Conservation (phyloP, 2,329 filamentous ascomycete species). For the Ceratocystis alfenasii region DNA sequence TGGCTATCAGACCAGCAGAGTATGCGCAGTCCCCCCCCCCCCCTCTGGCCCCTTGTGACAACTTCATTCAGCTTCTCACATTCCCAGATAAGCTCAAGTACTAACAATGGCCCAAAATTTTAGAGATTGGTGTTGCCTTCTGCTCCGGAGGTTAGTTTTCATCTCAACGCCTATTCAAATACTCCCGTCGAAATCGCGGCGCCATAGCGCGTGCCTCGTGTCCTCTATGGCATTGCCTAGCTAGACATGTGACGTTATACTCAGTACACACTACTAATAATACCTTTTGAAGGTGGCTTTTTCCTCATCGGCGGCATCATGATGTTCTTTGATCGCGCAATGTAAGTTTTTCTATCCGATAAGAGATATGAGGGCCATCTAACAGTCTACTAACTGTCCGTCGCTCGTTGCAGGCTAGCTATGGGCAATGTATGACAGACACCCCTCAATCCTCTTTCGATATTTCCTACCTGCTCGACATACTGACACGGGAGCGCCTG, state of each 20-base stretch:
- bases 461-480: slow-evolving; percentile 12
- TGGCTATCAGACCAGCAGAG: slow-evolving; percentile 95
- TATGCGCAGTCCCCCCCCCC: slow-evolving; percentile 32
- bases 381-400: not conserved
- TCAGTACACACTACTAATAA: not conserved
- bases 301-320: slow-evolving; percentile 91
- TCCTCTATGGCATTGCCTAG: not conserved
- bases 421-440: slow-evolving; percentile 77
- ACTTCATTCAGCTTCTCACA: not conserved
- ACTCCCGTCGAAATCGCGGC: not conserved
- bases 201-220: not conserved
- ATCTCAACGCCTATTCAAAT: no score
- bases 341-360: slow-evolving; percentile 44
- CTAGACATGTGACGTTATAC: not conserved
- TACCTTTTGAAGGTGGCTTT: slow-evolving; percentile 58
- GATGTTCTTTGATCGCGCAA: slow-evolving; percentile 94
- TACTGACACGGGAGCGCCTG: slow-evolving; percentile 15
- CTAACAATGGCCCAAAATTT: slow-evolving; percentile 24
- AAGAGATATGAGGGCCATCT: not conserved
- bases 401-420: slow-evolving; percentile 52
- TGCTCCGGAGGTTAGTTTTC: slow-evolving; percentile 78
- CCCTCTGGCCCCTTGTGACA: not conserved
- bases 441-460: slow-evolving; percentile 18
- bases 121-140: slow-evolving; percentile 94
- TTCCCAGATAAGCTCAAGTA: slow-evolving; percentile 12